Evolutionary conservation across 106 monocot species (phyloP), one percentile per base, ranked within the genome.

Genomic region (Iris macrosiphon): DNA sequence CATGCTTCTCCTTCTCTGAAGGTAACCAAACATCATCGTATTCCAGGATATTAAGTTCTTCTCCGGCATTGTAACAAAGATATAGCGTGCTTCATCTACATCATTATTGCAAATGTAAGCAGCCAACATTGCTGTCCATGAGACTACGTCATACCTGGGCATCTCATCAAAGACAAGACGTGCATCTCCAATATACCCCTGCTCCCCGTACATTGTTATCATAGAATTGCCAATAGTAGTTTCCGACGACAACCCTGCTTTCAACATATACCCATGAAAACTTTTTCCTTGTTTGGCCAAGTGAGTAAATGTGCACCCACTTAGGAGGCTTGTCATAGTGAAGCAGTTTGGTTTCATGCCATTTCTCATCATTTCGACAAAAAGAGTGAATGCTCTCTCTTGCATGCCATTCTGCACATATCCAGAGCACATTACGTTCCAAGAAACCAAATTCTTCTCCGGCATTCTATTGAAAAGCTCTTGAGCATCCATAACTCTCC

Each of bases 1-100:
- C 4, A 18, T 47, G 20, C 13, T 18, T 63, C 39, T 71, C 8
- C 38, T 20, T 31, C 37, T 44, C 20, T 68, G 67, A 40, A 74
- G 74, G 49, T 68, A 74, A 15, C 67, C 74, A 56, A 37, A 62
- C 74, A 74, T 68, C 62, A 74, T 61, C 41, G 67, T 74, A 38
- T 74, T 74, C 74, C 74, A 62, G 39, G 74, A 46, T 55, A 74
- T 68, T 30, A 62, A 53, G 56, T 62, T 74, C 15, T 68, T 74
- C 31, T 39, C 55, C 4, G 62, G 67, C 74, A 68, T 74, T 30
- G 29, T 40, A 49, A 62, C 47, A 49, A 74, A 74, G 4, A 67
- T 57, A 24, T 6, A 4, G 29, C 45, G 38, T 56, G 74, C 74
- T 43, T 62, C 61, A 14, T 56, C 17, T 12, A 68, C 4, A 27